Conservation (phyloP, 1,284 basidiomycete genomes). For the Ceratobasidium sp. region DNA sequence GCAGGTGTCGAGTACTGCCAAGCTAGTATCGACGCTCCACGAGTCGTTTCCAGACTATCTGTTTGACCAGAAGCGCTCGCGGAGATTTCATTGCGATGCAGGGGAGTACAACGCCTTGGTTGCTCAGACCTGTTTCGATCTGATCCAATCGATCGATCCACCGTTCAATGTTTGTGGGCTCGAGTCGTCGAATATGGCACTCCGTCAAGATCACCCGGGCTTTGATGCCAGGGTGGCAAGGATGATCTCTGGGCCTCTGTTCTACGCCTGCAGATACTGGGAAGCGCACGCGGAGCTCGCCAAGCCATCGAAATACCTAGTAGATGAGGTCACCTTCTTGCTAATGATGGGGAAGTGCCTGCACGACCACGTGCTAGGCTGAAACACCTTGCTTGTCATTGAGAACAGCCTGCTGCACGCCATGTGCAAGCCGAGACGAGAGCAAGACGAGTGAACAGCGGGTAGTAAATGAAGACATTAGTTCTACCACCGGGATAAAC, state of each 20-base stretch:
- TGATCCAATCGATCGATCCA: neutral
- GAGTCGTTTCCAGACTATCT: constrained; percentile 16
- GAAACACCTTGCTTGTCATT: no score
- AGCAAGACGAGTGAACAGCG: no score
- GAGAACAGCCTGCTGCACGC: no score
- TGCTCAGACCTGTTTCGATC: neutral
- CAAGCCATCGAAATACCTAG: no score
- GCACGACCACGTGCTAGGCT: no score
- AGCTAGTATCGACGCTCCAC: constrained; percentile 10
- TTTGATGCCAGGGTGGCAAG: neutral
- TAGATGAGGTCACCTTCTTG: no score
- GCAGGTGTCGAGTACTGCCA: neutral
- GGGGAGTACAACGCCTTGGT: neutral
- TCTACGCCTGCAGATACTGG: neutral
- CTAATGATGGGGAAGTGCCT: no score
- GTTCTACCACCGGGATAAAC: no score
- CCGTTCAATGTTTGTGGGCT: constrained; percentile 28
- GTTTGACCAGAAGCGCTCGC: neutral
- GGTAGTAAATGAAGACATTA: no score
- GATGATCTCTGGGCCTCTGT: neutral
- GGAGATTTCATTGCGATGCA: neutral
- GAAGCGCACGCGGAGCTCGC: no score
- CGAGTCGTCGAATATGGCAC: neutral
- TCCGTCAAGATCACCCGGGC: no score
- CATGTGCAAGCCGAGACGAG: no score